These are phyloP conservation scores for Euphorbia celastroides DNA, from an alignment of 441 rosid species.

Conservation along the genomic window DNA sequence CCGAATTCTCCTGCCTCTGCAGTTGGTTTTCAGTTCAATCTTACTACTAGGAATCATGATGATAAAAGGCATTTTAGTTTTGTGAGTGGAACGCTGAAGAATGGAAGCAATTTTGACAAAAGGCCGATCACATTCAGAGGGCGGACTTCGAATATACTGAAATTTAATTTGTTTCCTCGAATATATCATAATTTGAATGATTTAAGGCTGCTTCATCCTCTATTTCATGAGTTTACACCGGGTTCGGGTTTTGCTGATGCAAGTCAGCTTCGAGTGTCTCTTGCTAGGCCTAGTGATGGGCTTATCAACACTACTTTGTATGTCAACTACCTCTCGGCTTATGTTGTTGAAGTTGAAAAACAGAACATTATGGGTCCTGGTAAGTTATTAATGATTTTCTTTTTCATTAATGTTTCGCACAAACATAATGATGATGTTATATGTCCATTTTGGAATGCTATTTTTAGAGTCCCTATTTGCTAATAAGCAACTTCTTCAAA, in stretches of 20 bases:
- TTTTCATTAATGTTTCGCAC: neutral
- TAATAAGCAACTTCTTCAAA: no score
- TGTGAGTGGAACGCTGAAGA: conserved; percentile 70
- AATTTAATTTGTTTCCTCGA: conserved; percentile 85
- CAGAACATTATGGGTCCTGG: conserved; percentile 80
- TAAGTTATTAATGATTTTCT: conserved; percentile 31
- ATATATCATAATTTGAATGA: conserved; percentile 59
- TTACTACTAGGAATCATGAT: conserved; percentile 45
- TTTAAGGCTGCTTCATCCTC: conserved; percentile 77
- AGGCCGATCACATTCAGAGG: conserved; percentile 88
- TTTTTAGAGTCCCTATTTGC: neutral
- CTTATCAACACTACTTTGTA: conserved; percentile 71
- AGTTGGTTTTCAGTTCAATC: conserved; percentile 81
- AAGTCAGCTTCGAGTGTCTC: conserved; percentile 65
- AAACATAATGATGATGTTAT: neutral
- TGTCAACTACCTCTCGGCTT: conserved; percentile 77
- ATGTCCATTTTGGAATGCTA: neutral
- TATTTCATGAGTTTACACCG: conserved; percentile 82
- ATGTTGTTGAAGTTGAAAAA: conserved; percentile 71
- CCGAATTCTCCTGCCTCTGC: conserved; percentile 81
- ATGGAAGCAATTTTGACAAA: conserved; percentile 54
- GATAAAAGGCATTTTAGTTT: conserved; percentile 58
- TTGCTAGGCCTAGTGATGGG: conserved; percentile 59
- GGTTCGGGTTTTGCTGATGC: conserved; percentile 62
- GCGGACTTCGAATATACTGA: conserved; percentile 50